These are phyloP conservation scores for Obba rivulosa DNA, from an alignment of 768 basidiomycete genomes.

Conservation along the genomic window DNA sequence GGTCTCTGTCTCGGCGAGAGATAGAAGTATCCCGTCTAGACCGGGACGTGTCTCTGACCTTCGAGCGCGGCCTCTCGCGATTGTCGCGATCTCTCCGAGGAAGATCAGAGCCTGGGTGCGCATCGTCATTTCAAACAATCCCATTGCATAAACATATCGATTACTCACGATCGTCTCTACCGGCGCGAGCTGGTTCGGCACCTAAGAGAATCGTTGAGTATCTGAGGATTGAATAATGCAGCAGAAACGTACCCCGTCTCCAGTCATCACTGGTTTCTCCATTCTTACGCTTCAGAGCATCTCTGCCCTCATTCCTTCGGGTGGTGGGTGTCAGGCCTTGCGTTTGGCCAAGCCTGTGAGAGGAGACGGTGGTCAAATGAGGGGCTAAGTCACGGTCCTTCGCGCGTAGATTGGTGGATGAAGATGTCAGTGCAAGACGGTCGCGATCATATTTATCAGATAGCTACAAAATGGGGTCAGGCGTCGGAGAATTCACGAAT, in stretches of 20 bases:
- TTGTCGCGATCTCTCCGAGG: conserved; percentile 58
- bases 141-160: background rate
- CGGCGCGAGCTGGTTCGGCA: conserved; percentile 43
- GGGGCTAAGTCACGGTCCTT: conserved; percentile 68
- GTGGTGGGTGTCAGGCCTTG: conserved; percentile 30
- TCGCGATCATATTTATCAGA: conserved; percentile 88
- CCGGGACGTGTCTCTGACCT: conserved; percentile 57
- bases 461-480: conserved; percentile 40
- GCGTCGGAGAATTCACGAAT: background rate
- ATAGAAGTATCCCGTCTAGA: conserved; percentile 48
- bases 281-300: conserved; percentile 57
- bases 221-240: background rate
- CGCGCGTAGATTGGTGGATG: conserved; percentile 39
- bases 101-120: conserved; percentile 41
- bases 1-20: conserved; percentile 17
- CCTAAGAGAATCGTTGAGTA: conserved; percentile 25
- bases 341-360: conserved; percentile 34
- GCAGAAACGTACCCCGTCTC: conserved; percentile 60
- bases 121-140: conserved; percentile 3
- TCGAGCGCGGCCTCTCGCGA: conserved; percentile 60
- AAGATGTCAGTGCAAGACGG: conserved; percentile 52
- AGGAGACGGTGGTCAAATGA: conserved; percentile 42
- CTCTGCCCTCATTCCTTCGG: conserved; percentile 55
- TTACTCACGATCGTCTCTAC: conserved; percentile 59
- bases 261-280: conserved; percentile 80